These are phyloP conservation scores for Xylariales sp. DNA, from an alignment of 2,329 filamentous ascomycete species.

Conservation along the genomic window DNA sequence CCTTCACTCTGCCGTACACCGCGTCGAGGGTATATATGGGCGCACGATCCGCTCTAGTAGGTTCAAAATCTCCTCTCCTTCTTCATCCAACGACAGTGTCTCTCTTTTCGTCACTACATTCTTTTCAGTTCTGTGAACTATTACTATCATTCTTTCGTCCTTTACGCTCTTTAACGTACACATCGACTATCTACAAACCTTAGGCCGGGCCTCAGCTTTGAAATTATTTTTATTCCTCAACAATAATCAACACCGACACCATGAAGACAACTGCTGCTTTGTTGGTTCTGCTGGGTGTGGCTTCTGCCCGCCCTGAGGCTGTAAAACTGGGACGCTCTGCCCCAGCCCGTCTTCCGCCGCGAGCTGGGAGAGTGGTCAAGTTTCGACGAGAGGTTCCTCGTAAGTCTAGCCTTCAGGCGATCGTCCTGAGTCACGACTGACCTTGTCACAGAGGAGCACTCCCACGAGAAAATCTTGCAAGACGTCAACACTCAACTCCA, in stretches of 20 bases:
- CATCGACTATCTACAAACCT: constrained; percentile 16
- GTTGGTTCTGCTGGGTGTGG: constrained; percentile 25
- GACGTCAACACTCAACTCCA: constrained; percentile 23
- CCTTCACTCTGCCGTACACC: neutral
- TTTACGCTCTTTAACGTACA: constrained; percentile 20
- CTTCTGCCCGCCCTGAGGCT: constrained; percentile 26
- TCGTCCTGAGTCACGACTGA: neutral
- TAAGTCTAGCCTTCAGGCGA: constrained; percentile 13
- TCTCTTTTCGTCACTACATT: constrained; percentile 24
- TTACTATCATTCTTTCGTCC: constrained; percentile 15
- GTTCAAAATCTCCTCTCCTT: constrained; percentile 13
- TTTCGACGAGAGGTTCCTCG: constrained; percentile 28
- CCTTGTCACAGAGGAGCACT: constrained; percentile 24
- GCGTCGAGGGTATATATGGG: constrained; percentile 8
- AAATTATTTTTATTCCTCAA: constrained; percentile 10
- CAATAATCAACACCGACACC: constrained; percentile 27
- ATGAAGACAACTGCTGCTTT: no score
- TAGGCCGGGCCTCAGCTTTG: constrained; percentile 24
- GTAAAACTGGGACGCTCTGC: constrained; percentile 16
- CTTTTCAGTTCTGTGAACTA: constrained; percentile 31
- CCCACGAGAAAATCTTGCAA: constrained; percentile 25
- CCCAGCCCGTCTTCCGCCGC: constrained; percentile 14
- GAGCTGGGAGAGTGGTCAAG: constrained; percentile 15
- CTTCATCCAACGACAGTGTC: constrained; percentile 22
- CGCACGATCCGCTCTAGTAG: no score